Conservation (phyloP, 345 rosid species). For the Syzygium aqueum region DNA sequence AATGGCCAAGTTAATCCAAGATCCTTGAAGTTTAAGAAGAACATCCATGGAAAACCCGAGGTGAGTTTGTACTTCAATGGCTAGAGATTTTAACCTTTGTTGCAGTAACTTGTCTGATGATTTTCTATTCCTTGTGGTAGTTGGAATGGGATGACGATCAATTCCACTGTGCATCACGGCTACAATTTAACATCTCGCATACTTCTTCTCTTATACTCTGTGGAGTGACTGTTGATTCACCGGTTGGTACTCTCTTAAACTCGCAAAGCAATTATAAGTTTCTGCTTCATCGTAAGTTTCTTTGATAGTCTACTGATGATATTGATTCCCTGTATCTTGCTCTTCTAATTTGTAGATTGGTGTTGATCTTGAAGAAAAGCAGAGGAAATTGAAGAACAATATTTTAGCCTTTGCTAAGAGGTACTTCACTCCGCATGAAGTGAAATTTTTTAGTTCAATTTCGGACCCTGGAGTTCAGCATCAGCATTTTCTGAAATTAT, state of each 20-base stretch:
- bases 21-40: slow-evolving; percentile 65
- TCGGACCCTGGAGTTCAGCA: slow-evolving; percentile 48
- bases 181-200: slow-evolving; percentile 86
- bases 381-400: slow-evolving; percentile 40
- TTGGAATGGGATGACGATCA: slow-evolving; percentile 48
- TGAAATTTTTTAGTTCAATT: slow-evolving; percentile 43
- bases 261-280: neutral
- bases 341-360: slow-evolving; percentile 46
- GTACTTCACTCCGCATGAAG: slow-evolving; percentile 54
- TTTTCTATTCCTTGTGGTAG: slow-evolving; percentile 15
- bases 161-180: slow-evolving; percentile 17
- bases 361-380: slow-evolving; percentile 79
- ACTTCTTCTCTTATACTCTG: slow-evolving; percentile 78
- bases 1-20: slow-evolving; percentile 40
- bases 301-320: neutral
- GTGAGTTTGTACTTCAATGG: slow-evolving; percentile 21
- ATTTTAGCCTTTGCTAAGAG: slow-evolving; percentile 49
- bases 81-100: neutral
- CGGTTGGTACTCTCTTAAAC: slow-evolving; percentile 23
- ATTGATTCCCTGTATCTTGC: neutral
- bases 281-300: neutral
- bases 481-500: slow-evolving; percentile 67
- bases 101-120: neutral
- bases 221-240: slow-evolving; percentile 58
- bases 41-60: slow-evolving; percentile 90